These are phyloP conservation scores for Pythium aristosporum DNA, from an alignment of 352 stramenopile species.

Conservation along the genomic window DNA sequence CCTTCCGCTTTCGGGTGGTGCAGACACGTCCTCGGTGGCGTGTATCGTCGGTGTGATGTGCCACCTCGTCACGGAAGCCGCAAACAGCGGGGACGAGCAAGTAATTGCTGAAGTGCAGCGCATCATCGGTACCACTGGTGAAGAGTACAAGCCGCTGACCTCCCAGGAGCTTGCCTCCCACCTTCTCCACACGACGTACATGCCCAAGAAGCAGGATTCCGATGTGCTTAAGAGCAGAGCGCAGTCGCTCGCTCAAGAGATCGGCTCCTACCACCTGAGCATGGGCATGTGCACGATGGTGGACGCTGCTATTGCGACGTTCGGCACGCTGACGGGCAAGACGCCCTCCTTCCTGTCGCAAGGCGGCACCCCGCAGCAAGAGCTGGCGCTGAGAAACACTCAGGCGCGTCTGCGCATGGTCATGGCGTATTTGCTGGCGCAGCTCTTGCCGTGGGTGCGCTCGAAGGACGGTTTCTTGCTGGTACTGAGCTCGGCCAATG, in stretches of 20 bases:
- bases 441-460: conserved; percentile 98
- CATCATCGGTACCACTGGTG: conserved; percentile 60
- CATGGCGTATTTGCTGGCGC: conserved; percentile 97
- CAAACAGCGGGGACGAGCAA: conserved; percentile 68
- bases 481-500: conserved; percentile 97
- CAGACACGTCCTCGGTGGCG: conserved; percentile 95
- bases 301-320: conserved; percentile 77
- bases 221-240: conserved; percentile 90
- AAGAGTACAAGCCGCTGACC: conserved; percentile 60
- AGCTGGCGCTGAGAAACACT: conserved; percentile 99
- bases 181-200: conserved; percentile 97
- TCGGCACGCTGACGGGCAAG: conserved; percentile 81
- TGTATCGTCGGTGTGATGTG: conserved; percentile 99
- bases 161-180: conserved; percentile 90
- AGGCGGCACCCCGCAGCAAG: conserved; percentile 92
- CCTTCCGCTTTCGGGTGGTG: conserved; percentile 95
- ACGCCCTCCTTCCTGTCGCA: conserved; percentile 88
- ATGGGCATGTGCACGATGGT: conserved; percentile 97
- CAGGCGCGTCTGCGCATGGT: conserved; percentile 98
- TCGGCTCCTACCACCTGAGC: conserved; percentile 95
- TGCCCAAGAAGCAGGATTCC: conserved; percentile 96
- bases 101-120: conserved; percentile 87
- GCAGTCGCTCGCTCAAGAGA: conserved; percentile 83
- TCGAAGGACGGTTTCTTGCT: conserved; percentile 94
- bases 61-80: conserved; percentile 89